These are phyloP conservation scores for Dactylellina drechsleri DNA, from an alignment of 2,329 filamentous ascomycete genomes.

Conservation along the genomic window DNA sequence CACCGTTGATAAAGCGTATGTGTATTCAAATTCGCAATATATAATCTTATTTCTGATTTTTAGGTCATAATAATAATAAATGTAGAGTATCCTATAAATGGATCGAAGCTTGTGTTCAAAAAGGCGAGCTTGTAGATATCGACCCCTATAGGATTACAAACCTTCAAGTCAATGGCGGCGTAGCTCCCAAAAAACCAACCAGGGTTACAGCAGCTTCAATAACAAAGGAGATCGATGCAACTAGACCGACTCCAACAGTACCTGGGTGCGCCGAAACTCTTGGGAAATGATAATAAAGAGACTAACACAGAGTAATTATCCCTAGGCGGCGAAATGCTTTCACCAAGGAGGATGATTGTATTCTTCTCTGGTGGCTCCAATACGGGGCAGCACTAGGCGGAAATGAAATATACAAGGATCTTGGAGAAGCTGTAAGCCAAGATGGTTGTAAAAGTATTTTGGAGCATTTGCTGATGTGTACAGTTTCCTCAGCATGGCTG, in stretches of 20 bases:
- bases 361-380: constrained; percentile 55
- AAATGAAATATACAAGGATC: constrained; percentile 53
- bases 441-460: too few species aligned
- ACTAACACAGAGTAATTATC: neutral
- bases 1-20: constrained; percentile 65
- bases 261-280: constrained; percentile 5
- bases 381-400: constrained; percentile 39
- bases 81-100: constrained; percentile 69
- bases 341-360: constrained; percentile 56
- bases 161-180: constrained; percentile 62
- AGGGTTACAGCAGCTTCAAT: constrained; percentile 23
- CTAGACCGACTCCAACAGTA: neutral
- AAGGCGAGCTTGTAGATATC: constrained; percentile 65
- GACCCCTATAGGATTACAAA: constrained; percentile 62
- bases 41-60: neutral
- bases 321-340: constrained; percentile 48
- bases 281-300: neutral
- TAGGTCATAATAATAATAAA: neutral
- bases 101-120: constrained; percentile 67
- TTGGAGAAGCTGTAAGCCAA: constrained; percentile 50
- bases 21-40: constrained; percentile 15
- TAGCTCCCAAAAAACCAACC: constrained; percentile 14
- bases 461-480: too few species aligned
- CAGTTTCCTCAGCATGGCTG: constrained; percentile 55
- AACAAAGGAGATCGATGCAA: constrained; percentile 4